Base-by-base conservation (phyloP, 495 filamentous ascomycete species). In the Diplogelasinospora grovesii region DNA sequence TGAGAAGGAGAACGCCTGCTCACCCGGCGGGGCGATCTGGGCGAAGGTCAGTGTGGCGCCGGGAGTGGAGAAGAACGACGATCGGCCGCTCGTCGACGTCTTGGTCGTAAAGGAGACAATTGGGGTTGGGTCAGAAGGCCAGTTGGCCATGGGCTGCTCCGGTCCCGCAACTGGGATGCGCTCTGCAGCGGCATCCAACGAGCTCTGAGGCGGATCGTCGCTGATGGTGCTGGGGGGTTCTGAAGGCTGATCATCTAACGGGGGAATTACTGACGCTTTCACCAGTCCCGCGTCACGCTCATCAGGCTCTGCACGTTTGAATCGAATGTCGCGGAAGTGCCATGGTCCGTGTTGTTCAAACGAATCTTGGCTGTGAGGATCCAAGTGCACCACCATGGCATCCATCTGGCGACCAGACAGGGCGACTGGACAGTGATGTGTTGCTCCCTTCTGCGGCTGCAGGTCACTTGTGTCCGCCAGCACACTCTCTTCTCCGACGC, bases 341-440 rank as follows among this genome's bases (percentile, higher is more conserved):
- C 58, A 61, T 34, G 56, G 50, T n/a, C 53, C 58, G 35, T 59
- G 43, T 20, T 53, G 52, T 24, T 57, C 50, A 15, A 59, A 39
- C 20, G 53, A 43, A 31, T 39, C 41, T 38, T 53, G 53, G n/a
- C 32, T 42, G 23, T 53, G 30, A 29, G 49, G 39, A 24, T 59
- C 55, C 15, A 59, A 20, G 26, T 61, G 57, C 15, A 58, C 37
- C 33, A 44, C 50, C 55, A 58, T 59, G n/a, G 31, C 37, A n/a
- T n/a, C n/a, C n/a, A n/a, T n/a, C n/a, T n/a, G n/a, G n/a, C n/a
- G n/a, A n/a, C n/a, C n/a, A n/a, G n/a, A n/a, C n/a, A n/a, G n/a
- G n/a, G n/a, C n/a, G n/a, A n/a, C n/a, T n/a, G n/a, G n/a, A n/a
- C n/a, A n/a, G n/a, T n/a, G n/a, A n/a, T n/a, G n/a, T n/a, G n/a